Conservation (phyloP, 306 rosid species). For the Lupinus albus region DNA sequence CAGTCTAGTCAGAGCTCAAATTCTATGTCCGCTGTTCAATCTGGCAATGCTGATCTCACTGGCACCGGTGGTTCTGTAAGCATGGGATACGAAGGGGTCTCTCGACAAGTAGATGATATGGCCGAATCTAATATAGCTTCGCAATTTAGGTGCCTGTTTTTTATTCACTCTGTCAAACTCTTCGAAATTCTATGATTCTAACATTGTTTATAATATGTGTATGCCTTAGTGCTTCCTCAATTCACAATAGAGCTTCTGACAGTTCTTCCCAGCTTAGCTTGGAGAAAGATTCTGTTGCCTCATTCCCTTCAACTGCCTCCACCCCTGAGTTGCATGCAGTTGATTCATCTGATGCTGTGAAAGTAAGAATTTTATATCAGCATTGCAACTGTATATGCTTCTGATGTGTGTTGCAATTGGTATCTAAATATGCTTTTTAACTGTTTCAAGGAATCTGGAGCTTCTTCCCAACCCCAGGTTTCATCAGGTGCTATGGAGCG, state of each 20-base stretch:
- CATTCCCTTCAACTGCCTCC: slow-evolving; percentile 73
- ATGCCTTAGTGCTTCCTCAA: slow-evolving; percentile 65
- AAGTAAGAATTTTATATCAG: slow-evolving; percentile 49
- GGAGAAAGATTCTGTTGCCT: slow-evolving; percentile 74
- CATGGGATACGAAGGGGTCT: slow-evolving; percentile 71
- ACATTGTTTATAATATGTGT: slow-evolving; percentile 35
- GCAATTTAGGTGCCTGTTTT: no score
- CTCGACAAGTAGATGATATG: slow-evolving; percentile 74
- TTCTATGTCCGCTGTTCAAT: slow-evolving; percentile 59
- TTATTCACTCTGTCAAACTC: not conserved
- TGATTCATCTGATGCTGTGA: slow-evolving; percentile 62
- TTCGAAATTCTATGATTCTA: slow-evolving; percentile 3
- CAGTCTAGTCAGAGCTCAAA: slow-evolving; percentile 76
- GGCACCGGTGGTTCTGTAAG: slow-evolving; percentile 63
- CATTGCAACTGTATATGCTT: not conserved
- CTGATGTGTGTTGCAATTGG: slow-evolving; percentile 21
- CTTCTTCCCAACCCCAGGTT: slow-evolving; percentile 65
- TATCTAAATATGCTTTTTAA: slow-evolving; percentile 39
- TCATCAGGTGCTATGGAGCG: slow-evolving; percentile 74
- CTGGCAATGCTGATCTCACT: slow-evolving; percentile 58
- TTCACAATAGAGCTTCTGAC: slow-evolving; percentile 63
- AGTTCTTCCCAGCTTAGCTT: slow-evolving; percentile 63
- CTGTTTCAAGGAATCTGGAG: slow-evolving; percentile 76
- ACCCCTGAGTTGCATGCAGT: slow-evolving; percentile 69
- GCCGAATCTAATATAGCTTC: slow-evolving; percentile 49